phyloP scores from a whole-genome alignment of 345 rosid genomes.

The Arabidopsis suecica region DNA sequence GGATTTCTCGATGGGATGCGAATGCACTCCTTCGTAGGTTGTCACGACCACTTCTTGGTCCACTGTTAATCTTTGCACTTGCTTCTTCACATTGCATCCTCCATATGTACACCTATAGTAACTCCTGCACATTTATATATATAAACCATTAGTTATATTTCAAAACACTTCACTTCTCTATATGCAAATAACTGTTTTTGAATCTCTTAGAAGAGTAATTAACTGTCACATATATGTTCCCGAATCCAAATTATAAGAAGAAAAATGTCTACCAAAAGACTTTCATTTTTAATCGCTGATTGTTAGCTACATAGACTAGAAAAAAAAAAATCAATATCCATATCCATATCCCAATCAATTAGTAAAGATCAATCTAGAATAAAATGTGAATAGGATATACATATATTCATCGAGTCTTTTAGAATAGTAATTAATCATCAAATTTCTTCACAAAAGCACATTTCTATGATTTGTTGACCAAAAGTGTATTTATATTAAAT shows the following conservation, averaged over 20 bases:
- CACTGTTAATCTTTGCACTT: conserved; percentile 76
- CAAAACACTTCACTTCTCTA: neutral
- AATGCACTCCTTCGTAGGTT: conserved; percentile 91
- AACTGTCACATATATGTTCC: neutral
- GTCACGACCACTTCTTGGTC: conserved; percentile 94
- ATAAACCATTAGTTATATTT: neutral
- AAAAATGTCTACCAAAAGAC: neutral
- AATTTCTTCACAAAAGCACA: neutral
- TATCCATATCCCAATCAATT: neutral
- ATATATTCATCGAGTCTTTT: neutral
- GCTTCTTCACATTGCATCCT: conserved; percentile 97
- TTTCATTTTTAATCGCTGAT: neutral
- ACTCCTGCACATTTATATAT: conserved; percentile 59
- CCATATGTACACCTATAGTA: conserved; percentile 85
- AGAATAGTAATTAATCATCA: neutral
- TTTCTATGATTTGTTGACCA: neutral
- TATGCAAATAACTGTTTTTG: neutral
- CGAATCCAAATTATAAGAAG: neutral
- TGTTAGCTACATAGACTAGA: neutral
- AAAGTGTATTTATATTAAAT: neutral
- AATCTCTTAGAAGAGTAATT: neutral
- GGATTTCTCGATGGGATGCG: conserved; percentile 74
- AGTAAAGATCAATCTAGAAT: neutral
- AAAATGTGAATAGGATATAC: neutral
- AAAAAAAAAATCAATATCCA: neutral